phyloP scores from a whole-genome alignment of 345 rosid genomes.

The Populus tremula region DNA sequence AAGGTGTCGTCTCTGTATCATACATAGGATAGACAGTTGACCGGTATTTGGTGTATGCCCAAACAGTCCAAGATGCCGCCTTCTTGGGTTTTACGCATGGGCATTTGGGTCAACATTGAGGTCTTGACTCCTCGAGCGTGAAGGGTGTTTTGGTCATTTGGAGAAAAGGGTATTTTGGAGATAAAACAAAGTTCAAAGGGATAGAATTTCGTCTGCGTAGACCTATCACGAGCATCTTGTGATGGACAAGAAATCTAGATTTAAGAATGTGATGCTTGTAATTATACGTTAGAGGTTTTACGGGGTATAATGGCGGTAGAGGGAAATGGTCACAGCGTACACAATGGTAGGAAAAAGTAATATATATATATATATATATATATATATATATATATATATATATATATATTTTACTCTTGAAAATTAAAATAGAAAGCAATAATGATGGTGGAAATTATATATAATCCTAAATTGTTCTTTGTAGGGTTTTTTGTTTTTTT shows the following conservation, averaged over 20 bases:
- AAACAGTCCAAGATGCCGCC: conserved; percentile 49
- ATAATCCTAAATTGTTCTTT: no score
- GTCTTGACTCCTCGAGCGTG: neutral
- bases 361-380: no score
- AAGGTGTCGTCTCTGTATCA: neutral
- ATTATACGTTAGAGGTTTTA: neutral
- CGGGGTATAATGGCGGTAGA: no score
- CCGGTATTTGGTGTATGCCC: conserved; percentile 30
- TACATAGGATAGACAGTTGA: conserved; percentile 34
- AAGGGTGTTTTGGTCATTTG: conserved; percentile 10
- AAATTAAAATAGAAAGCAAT: no score
- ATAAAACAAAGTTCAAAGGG: neutral
- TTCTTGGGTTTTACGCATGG: conserved; percentile 30
- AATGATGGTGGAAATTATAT: no score
- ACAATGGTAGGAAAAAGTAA: no score
- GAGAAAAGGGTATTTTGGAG: conserved; percentile 12
- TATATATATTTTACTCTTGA: no score
- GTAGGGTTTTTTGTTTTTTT: no score
- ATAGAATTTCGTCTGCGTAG: conserved; percentile 3
- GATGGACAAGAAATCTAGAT: conserved; percentile 6
- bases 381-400: no score
- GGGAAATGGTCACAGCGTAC: neutral
- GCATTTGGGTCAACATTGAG: conserved; percentile 29
- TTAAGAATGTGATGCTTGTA: conserved; percentile 1
- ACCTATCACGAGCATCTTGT: conserved; percentile 28